phyloP scores from a whole-genome alignment of 805 yeast species.

The Cyberlindnera suaveolens region DNA sequence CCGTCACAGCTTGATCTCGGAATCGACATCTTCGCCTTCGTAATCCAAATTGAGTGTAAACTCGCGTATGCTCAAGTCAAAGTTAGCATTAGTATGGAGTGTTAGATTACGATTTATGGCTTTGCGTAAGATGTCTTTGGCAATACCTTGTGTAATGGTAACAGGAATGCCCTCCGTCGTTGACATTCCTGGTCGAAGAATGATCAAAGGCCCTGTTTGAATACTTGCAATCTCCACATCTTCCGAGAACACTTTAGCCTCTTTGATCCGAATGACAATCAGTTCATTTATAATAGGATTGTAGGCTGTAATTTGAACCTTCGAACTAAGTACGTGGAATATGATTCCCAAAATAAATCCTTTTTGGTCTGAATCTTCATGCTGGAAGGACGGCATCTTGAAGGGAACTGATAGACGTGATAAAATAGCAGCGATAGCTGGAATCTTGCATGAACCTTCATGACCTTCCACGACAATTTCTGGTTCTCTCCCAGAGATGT shows the following conservation, averaged over 20 bases:
- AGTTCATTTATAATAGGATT: constrained; percentile 49
- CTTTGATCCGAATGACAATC: constrained; percentile 33
- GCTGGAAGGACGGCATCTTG: constrained; percentile 22
- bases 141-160: constrained; percentile 36
- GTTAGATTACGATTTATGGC: constrained; percentile 46
- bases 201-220: constrained; percentile 32
- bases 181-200: constrained; percentile 47
- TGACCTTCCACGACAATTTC: constrained; percentile 26
- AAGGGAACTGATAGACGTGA: constrained; percentile 24
- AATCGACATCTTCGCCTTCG: constrained; percentile 36
- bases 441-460: constrained; percentile 18
- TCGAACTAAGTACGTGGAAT: constrained; percentile 49
- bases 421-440: constrained; percentile 21
- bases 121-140: constrained; percentile 41
- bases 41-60: constrained; percentile 39
- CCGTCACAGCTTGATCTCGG: constrained; percentile 30
- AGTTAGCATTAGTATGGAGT: constrained; percentile 40
- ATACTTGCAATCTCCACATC: constrained; percentile 42
- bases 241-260: constrained; percentile 43
- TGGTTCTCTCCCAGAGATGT: constrained; percentile 34
- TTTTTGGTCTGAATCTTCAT: constrained; percentile 9
- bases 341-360: constrained; percentile 45
- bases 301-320: constrained; percentile 45
- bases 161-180: constrained; percentile 46
- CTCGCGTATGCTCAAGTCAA: constrained; percentile 33